phyloP scores from a whole-genome alignment of 2,329 filamentous ascomycete species.

The Stagonosporopsis chrysanthemi region DNA sequence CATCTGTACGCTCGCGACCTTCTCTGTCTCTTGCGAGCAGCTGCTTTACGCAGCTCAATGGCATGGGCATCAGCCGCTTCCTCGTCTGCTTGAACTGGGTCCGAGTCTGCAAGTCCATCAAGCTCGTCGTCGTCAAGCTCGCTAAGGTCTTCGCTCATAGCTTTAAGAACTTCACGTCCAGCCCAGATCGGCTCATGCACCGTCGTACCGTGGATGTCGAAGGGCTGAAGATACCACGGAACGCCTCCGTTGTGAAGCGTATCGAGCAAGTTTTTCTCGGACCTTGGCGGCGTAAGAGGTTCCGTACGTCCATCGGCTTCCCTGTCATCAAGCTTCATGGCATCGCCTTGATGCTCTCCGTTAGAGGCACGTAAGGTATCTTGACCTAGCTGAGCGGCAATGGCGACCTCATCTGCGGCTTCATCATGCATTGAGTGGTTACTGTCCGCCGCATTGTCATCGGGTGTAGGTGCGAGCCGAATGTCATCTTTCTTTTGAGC shows the following conservation, averaged over 20 bases:
- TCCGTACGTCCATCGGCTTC: slow-evolving; percentile 34
- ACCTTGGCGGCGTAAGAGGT: slow-evolving; percentile 73
- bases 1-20: slow-evolving; percentile 35
- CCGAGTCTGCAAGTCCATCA: slow-evolving; percentile 62
- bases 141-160: slow-evolving; percentile 85
- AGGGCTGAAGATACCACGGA: slow-evolving; percentile 85
- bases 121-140: slow-evolving; percentile 93
- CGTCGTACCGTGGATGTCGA: slow-evolving; percentile 81
- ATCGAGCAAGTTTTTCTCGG: slow-evolving; percentile 58
- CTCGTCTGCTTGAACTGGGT: slow-evolving; percentile 39
- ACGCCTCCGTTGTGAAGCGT: slow-evolving; percentile 69
- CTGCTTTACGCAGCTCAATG: slow-evolving; percentile 38
- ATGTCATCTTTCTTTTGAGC: slow-evolving; percentile 31
- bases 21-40: slow-evolving; percentile 43
- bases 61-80: slow-evolving; percentile 33
- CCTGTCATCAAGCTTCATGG: slow-evolving; percentile 32
- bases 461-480: slow-evolving; percentile 47
- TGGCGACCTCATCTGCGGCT: slow-evolving; percentile 46
- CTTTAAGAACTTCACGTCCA: slow-evolving; percentile 73
- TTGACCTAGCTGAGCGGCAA: slow-evolving; percentile 45
- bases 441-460: slow-evolving; percentile 42
- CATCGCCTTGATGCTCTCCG: slow-evolving; percentile 23
- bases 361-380: slow-evolving; percentile 34
- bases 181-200: slow-evolving; percentile 76
- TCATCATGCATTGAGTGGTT: slow-evolving; percentile 41